Base-by-base conservation (phyloP, 768 basidiomycete species). In the Russula lepida region DNA sequence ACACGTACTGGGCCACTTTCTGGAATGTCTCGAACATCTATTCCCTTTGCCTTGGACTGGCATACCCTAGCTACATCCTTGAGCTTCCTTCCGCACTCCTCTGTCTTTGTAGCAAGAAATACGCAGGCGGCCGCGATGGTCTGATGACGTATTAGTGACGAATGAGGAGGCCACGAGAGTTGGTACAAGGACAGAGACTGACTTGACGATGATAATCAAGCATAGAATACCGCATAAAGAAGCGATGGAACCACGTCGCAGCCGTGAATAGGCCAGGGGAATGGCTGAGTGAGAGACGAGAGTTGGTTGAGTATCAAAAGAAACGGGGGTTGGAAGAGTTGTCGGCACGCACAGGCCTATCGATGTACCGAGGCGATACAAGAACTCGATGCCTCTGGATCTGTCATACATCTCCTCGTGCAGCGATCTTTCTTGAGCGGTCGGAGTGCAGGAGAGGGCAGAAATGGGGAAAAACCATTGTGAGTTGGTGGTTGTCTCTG, bases 21-120 rank as follows among this genome's bases (percentile, higher is more conserved):
- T 7, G 81, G 75, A 48, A 88, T 81, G 49, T 80, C 77, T 11
- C 74, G 72, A 37, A 83, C 75, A 57, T 89, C 85, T 6, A 72
- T 71, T 53, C 79, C 79, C 23, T 75, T 74, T 37, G 85, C 76
- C 74, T 92, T 92, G 37, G 87, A 80, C 67, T 83, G 81, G 66
- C 81, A 85, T 11, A 92, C 81, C 64, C 81, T 80, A 9, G 91
- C 88, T 27, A 92, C 88, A 68, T 93, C 91, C n/a, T 86, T 79
- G 15, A 93, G 79, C 69, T 92, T 93, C 54, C 91, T 78, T 35
- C 88, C 88, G 66, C 88, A 92, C 72, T 93, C 91, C 71, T 93
- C 91, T 1, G 89, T 92, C 72, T 93, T 93, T n/a, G 91, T 91
- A 0, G 91, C 88, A 60, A 93, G 79, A 68, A 93, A 93, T 62